A percentile compares a stretch with the other conserved stretches of the same genome.
Evolutionary conservation across 495 filamentous ascomycete species (phyloP).

Genomic region (Tuber calosporum): DNA sequence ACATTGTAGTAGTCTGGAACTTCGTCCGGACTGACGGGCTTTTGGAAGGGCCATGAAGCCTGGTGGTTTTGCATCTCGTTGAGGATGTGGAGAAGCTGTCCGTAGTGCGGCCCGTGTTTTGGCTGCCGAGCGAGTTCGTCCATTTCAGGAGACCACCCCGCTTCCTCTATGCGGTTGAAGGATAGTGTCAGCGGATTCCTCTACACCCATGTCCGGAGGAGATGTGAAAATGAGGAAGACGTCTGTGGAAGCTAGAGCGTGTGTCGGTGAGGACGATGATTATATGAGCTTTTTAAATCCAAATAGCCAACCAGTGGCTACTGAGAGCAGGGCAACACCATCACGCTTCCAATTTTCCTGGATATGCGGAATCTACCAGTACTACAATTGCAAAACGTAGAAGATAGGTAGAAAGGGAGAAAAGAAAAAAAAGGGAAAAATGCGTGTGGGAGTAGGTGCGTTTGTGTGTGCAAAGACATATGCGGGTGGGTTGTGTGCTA

Average conservation of each 20-base stretch:
- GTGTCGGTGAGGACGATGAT: neutral
- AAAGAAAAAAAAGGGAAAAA: neutral
- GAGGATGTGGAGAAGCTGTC: conserved; percentile 81
- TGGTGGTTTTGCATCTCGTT: conserved; percentile 92
- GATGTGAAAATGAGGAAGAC: neutral
- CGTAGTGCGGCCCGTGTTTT: conserved; percentile 95
- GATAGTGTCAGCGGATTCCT: conserved; percentile 18
- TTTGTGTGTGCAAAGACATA: neutral
- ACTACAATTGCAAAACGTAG: neutral
- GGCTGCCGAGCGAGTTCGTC: conserved; percentile 92
- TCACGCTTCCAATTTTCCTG: neutral
- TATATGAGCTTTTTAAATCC: neutral
- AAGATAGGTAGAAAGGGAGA: no score
- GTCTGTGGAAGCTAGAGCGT: neutral
- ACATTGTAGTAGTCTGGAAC: conserved; percentile 97
- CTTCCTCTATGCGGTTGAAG: conserved; percentile 22
- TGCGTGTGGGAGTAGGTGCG: neutral
- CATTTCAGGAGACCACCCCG: conserved; percentile 96
- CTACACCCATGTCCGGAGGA: neutral
- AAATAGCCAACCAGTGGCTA: neutral
- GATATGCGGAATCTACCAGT: neutral
- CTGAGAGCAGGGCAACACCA: neutral
- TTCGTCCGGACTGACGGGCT: conserved; percentile 90
- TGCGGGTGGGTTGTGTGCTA: neutral
- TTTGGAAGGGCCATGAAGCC: conserved; percentile 86